Evolutionary conservation across 2,329 filamentous ascomycete genomes (phyloP), one percentile per base, ranked within the genome.

Genomic region (Chrysosporium keratinophilum): DNA sequence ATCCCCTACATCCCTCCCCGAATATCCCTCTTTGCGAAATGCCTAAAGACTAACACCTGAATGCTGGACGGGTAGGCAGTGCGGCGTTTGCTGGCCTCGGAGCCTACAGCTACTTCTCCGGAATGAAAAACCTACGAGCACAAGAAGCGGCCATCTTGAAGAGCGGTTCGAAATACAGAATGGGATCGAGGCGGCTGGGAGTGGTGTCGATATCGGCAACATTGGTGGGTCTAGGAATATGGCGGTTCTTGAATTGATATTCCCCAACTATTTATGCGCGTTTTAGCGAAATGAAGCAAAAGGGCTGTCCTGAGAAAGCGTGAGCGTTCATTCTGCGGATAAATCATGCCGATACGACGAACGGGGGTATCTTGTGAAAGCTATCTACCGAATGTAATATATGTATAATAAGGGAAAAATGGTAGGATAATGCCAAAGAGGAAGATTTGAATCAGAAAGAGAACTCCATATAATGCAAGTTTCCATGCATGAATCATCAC

Each of bases 61-160:
- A 17, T 23, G 2, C 3, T 42, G 17, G 11, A 17, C 7, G 3
- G 23, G 17, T 50, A 60, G 58, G 58, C 1, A 84, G 85, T 63
- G 78, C 82, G 39, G 84, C 86, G 0, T 88, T 93, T 59, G 74
- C 88, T 54, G 85, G 84, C 1, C 79, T 91, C 14, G 87, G 82
- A 2, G 82, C 77, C 1, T 93, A 90, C 70, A 89, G 82, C 68
- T 90, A 89, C 70, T 74, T 82, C 57, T 86, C 84, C 2, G 87
- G 87, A 55, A 84, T 83, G 69, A 74, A 75, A 49, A 85, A 90
- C 67, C 78, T 93, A 31, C 77, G 82, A 61, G 75, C 77, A 61
- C 83, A 87, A 66, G 76, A 78, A 57, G 63, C 66, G 50, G 62
- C 64, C 56, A 87, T 90, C 57, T 70, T 88, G 55, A 75, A 79